Base-by-base conservation (phyloP, 176 grass and related monocot genomes). In the Avena sativa region DNA sequence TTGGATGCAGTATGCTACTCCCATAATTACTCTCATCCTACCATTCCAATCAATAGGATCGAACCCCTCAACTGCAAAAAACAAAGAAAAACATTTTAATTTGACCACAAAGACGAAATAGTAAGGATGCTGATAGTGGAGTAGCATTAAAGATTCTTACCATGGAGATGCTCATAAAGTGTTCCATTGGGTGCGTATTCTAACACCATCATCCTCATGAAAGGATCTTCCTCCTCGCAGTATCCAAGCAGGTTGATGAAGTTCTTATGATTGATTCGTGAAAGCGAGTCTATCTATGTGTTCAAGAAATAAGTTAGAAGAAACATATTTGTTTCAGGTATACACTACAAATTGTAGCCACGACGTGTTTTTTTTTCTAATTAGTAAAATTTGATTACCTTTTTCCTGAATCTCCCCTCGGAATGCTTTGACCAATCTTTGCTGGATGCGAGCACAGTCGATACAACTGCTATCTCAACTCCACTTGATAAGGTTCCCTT, bases 141-240 rank as follows among this genome's bases (percentile, higher is more conserved):
- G 65, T 86, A 65, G 10, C 68, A 76, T 44, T 58, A 59, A 75
- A 49, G 79, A 4, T 5, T 89, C 67, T 88, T 92, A 99, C 97
- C 86, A 70, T 99, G 94, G 70, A 99, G 94, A 93, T 99, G 94
- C 67, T 99, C 97, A 48, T 92, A 94, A 48, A 99, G 82, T 59
- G 97, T 94, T 62, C 97, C 94, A 87, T 99, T 99, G 15, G 83
- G 79, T 30, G 91, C 91, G 51, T 99, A 99, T 71, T 99, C 97
- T 81, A 97, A 85, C 46, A 99, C 97, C 97, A 99, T 99, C 97
- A 99, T 99, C 86, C 97, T 92, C 94, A 91, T 99, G 89, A 97
- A 99, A 83, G 97, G 97, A 20, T 93, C 78, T 74, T 99, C 91
- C 85, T 99, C 97, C 86, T 95, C 89, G 64, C 94, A 97, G 83